Conservation (phyloP, 805 yeast species). For the Suhomyces tanzawaensis region DNA sequence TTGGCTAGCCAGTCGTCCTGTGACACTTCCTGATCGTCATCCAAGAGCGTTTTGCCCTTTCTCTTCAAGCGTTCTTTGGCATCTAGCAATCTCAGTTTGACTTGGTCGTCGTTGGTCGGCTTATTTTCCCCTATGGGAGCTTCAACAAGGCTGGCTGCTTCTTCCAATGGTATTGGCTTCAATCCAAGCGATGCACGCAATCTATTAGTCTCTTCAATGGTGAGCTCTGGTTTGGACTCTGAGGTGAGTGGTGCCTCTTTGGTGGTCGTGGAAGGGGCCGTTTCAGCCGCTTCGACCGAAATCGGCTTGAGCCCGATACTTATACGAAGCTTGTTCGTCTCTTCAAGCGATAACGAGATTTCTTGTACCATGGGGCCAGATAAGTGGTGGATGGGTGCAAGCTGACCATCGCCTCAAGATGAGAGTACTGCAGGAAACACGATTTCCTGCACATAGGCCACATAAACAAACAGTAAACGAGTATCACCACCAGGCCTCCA, state of each 20-base stretch:
- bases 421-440: too few relatives aligned
- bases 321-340: constrained; percentile 42
- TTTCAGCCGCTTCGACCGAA: constrained; percentile 10
- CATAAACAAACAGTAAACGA: not conserved
- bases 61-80: constrained; percentile 20
- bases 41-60: constrained; percentile 22
- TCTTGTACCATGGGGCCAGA: constrained; percentile 4
- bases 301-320: constrained; percentile 41
- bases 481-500: not conserved
- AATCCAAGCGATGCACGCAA: constrained; percentile 52
- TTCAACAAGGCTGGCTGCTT: not conserved
- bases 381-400: too few relatives aligned
- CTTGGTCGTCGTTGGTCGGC: constrained; percentile 2
- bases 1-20: constrained; percentile 44
- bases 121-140: not conserved
- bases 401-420: too few relatives aligned
- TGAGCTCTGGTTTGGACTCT: constrained; percentile 16
- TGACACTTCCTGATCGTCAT: constrained; percentile 22
- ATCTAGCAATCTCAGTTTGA: constrained; percentile 14
- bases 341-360: constrained; percentile 33
- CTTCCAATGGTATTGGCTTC: constrained; percentile 41
- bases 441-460: constrained; percentile 4
- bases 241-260: too few relatives aligned
- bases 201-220: constrained; percentile 56
- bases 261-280: not conserved